A percentile compares a stretch with the other conserved stretches of the same genome.
Evolutionary conservation across 1,139 yeast species (phyloP).

Genomic region (Yamadazyma songkhlaensis): DNA sequence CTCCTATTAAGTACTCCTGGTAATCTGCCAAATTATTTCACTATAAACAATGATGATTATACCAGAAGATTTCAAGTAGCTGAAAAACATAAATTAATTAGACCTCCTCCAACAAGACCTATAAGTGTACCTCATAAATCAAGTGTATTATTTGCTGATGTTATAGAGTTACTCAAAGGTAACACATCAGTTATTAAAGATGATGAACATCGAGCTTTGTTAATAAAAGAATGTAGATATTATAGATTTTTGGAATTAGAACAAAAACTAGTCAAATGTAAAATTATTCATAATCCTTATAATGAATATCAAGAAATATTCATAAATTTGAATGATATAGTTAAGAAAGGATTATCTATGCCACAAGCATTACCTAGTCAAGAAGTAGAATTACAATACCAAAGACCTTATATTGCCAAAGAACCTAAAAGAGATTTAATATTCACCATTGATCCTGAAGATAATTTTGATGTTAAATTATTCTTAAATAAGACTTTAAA

Average conservation of each 20-base stretch:
- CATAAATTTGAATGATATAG: conserved; percentile 48
- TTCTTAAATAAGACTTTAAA: conserved; percentile 27
- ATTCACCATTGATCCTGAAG: conserved; percentile 48
- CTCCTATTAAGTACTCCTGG: conserved; percentile 55
- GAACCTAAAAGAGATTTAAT: conserved; percentile 47
- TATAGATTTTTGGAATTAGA: conserved; percentile 75
- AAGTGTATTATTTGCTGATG: conserved; percentile 54
- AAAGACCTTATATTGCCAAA: conserved; percentile 52
- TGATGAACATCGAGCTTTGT: conserved; percentile 53
- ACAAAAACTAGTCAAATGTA: conserved; percentile 60
- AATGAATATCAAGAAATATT: conserved; percentile 52
- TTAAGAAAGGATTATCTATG: conserved; percentile 35
- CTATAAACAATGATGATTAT: conserved; percentile 54
- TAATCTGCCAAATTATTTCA: conserved; percentile 74
- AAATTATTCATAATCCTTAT: conserved; percentile 52
- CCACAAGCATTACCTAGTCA: conserved; percentile 4
- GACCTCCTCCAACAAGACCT: conserved; percentile 80
- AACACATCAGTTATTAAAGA: conserved; percentile 42
- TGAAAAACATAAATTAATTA: conserved; percentile 19
- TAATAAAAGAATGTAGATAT: conserved; percentile 70
- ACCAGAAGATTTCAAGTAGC: conserved; percentile 41
- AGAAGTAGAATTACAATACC: conserved; percentile 38
- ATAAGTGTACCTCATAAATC: conserved; percentile 52
- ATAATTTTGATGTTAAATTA: conserved; percentile 23
- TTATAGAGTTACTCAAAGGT: conserved; percentile 59